These are phyloP conservation scores for Rhizophora mangle DNA, from an alignment of 345 rosid genomes.

Conservation along the genomic window DNA sequence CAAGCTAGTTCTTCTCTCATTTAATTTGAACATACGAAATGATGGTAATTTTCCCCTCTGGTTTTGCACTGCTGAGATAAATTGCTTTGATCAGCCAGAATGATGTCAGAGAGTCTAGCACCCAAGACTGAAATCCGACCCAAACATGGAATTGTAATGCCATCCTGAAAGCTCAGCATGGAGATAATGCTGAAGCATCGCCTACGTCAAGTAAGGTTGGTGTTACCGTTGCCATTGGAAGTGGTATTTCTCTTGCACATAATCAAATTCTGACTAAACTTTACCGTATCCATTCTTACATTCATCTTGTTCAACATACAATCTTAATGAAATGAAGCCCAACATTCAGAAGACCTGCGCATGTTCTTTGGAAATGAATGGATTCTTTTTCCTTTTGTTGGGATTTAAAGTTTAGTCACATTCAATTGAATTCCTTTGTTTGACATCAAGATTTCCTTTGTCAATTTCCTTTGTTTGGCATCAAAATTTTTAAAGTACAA, in stretches of 20 bases:
- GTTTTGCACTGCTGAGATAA: neutral
- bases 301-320: neutral
- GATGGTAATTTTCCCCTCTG: neutral
- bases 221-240: neutral
- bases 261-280: neutral
- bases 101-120: constrained; percentile 1
- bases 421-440: too few species aligned
- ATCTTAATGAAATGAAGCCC: too few species aligned
- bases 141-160: neutral
- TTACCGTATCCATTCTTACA: neutral
- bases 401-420: too few species aligned
- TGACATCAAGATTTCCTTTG: too few species aligned
- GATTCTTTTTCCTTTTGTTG: too few species aligned
- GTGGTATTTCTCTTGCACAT: neutral
- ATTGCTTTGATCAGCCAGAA: constrained; percentile 4
- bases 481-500: too few species aligned
- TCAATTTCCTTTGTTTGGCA: too few species aligned
- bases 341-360: too few species aligned
- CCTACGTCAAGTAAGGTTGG: neutral
- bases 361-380: too few species aligned
- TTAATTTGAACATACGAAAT: neutral
- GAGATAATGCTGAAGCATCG: neutral
- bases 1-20: neutral
- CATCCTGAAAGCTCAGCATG: neutral
- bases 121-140: neutral